phyloP scores from a whole-genome alignment of 495 filamentous ascomycete genomes.

The Tuber magnatum region DNA sequence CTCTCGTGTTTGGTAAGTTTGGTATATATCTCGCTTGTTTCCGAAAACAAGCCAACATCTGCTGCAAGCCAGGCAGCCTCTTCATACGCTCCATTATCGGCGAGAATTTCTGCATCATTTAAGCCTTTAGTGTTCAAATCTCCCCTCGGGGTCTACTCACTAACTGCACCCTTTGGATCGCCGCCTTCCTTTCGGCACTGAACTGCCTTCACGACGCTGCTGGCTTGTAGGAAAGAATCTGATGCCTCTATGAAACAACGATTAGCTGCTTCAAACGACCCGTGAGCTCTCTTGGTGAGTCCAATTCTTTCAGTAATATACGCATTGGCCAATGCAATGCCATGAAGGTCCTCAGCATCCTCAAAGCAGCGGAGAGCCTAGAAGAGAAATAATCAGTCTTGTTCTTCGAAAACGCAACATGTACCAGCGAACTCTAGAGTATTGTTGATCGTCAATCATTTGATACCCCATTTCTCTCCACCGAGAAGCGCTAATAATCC shows the following conservation, averaged over 20 bases:
- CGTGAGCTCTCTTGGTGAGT: constrained; percentile 13
- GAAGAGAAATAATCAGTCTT: constrained; percentile 1
- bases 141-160: background rate
- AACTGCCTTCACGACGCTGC: constrained; percentile 9
- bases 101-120: constrained; percentile 21
- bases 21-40: constrained; percentile 12
- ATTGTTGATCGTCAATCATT: constrained; percentile 20
- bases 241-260: constrained; percentile 13
- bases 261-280: constrained; percentile 10
- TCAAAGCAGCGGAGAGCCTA: constrained; percentile 23
- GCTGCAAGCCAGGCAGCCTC: constrained; percentile 20
- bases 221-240: constrained; percentile 12
- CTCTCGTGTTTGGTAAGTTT: constrained; percentile 15
- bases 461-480: constrained; percentile 33
- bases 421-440: constrained; percentile 14
- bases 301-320: constrained; percentile 15
- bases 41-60: constrained; percentile 4
- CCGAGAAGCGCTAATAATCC: constrained; percentile 9
- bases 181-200: constrained; percentile 23
- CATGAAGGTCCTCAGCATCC: constrained; percentile 8
- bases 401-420: background rate
- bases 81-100: constrained; percentile 12
- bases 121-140: background rate
- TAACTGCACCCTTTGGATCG: constrained; percentile 24
- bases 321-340: constrained; percentile 10